Base-by-base conservation (phyloP, 2,329 filamentous ascomycete genomes). In the Colletotrichum chlorophyti region DNA sequence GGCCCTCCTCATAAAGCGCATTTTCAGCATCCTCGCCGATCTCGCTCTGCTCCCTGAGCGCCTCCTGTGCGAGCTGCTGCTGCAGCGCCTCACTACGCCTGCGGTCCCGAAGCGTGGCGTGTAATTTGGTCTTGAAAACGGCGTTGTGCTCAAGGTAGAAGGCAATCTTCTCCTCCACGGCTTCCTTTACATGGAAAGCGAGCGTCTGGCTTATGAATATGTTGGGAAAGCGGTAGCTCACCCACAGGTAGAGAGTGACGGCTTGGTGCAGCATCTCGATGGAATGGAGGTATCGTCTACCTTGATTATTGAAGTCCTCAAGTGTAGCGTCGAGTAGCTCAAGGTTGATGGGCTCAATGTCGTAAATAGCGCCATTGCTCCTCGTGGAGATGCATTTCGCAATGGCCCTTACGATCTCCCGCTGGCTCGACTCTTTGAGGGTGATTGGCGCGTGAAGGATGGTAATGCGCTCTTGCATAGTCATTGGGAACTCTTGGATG, bases 241-340 rank as follows among this genome's bases (percentile, higher is more conserved):
- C 80, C 95, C 95, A 99, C 2, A 96, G 81, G 70, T 98, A 99
- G 42, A 93, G 77, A 40, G 94, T 91, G 32, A 99, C 78, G 24
- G 86, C 81, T 66, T 91, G 91, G 76, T 99, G 95, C 14, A 99
- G 80, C 3, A 77, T 72, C 71, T 99, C 95, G 17, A 98, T 78
- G 8, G 79, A 74, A 52, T 79, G 77, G 10, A 99, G 79, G 64
- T 92, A 91, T 6, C 71, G 64, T 11, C 26, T 53, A 32, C 61
- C 61, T 23, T 62, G 47, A n/a, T 46, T 40, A n/a, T 38, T 15
- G 21, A 55, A 60, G 47, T 63, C 54, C 6, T 51, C 61, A 23
- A 76, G 58, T 42, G 89, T 82, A 1, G 89, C 72, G 60, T 97
- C 91, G 3, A 98, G 81, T 3, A 89, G 71, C 62, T 93, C 89